Conservation (phyloP, 2,329 filamentous ascomycete genomes). For the Conoideocrella luteorostrata region DNA sequence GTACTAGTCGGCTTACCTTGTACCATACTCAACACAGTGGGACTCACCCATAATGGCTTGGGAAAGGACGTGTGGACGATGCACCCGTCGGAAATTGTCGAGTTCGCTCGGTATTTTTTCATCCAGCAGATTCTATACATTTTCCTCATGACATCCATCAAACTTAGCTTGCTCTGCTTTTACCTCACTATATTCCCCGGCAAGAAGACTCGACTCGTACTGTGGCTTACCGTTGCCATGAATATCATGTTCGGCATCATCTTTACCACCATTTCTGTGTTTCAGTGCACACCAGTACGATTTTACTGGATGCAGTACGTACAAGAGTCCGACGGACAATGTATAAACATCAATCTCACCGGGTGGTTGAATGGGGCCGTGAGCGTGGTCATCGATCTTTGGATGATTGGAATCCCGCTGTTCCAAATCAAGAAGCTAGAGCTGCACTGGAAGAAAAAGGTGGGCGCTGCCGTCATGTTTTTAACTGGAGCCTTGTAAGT, state of each 20-base stretch:
- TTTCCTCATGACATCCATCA: conserved; percentile 5
- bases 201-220: neutral
- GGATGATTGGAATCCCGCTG: conserved; percentile 9
- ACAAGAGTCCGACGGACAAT: conserved; percentile 1
- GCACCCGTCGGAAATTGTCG: conserved; percentile 1
- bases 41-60: conserved; percentile 20
- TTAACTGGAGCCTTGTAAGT: conserved; percentile 9
- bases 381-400: conserved; percentile 8
- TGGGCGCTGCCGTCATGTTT: conserved; percentile 9
- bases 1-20: conserved; percentile 17
- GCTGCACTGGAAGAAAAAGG: conserved; percentile 8
- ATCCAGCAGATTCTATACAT: conserved; percentile 9
- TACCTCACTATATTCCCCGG: conserved; percentile 9
- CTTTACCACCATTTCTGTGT: neutral
- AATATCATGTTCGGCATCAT: neutral
- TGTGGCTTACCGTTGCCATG: conserved; percentile 4
- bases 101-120: conserved; percentile 7
- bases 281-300: conserved; percentile 5
- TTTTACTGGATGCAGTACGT: conserved; percentile 7
- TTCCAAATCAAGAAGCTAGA: conserved; percentile 8
- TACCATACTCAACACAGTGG: conserved; percentile 18
- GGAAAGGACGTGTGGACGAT: conserved; percentile 30
- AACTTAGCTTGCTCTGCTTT: conserved; percentile 6
- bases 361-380: conserved; percentile 7
- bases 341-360: conserved; percentile 6